Percentiles rank a stretch among this genome's conserved stretches.
These are phyloP conservation scores for Fusarium annulatum DNA, from an alignment of 2,329 filamentous ascomycete genomes.

Conservation along the genomic window DNA sequence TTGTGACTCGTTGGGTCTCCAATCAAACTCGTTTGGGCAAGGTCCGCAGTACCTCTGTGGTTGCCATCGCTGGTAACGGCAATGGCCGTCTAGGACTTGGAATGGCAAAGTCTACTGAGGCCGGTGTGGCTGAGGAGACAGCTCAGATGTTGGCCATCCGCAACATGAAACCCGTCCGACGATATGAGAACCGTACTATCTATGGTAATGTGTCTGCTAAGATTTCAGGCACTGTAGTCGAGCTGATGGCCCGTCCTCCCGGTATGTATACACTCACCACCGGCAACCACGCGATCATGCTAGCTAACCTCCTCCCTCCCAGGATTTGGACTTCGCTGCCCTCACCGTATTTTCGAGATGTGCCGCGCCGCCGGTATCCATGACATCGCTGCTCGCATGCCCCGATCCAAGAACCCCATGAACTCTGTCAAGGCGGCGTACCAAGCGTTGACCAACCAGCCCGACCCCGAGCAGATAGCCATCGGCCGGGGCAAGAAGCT, in stretches of 20 bases:
- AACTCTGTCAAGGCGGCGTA: constrained; percentile 95
- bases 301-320: constrained; percentile 3
- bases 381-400: constrained; percentile 85
- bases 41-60: constrained; percentile 78
- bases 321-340: constrained; percentile 96
- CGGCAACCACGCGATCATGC: background rate
- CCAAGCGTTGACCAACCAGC: constrained; percentile 84
- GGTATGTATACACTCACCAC: constrained; percentile 67
- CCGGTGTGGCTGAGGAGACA: constrained; percentile 73
- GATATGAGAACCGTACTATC: constrained; percentile 93
- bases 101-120: constrained; percentile 86
- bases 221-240: constrained; percentile 86
- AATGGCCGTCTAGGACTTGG: constrained; percentile 89
- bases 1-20: constrained; percentile 79
- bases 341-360: constrained; percentile 94
- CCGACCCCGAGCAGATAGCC: constrained; percentile 89
- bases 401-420: constrained; percentile 93
- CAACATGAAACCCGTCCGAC: constrained; percentile 91
- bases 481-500: constrained; percentile 92
- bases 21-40: constrained; percentile 99
- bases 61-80: constrained; percentile 87
- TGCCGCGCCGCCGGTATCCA: constrained; percentile 86
- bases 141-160: constrained; percentile 84
- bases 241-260: constrained; percentile 84
- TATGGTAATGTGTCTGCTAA: constrained; percentile 87